These are phyloP conservation scores for Coix lacrymajobi DNA, from an alignment of 176 grass and related monocot species.

Conservation along the genomic window DNA sequence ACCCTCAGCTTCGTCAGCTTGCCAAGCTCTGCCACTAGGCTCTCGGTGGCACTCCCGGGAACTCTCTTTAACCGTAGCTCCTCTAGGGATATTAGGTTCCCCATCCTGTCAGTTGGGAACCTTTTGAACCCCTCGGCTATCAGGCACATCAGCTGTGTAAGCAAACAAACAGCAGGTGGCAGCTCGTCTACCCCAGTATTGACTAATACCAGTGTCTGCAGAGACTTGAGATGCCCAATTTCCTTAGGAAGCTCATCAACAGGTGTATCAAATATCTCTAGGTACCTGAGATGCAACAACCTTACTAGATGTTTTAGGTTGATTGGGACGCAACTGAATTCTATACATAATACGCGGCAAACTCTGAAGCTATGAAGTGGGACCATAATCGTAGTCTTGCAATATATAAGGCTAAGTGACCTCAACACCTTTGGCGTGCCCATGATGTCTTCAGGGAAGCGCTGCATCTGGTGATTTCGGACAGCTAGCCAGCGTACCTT, in stretches of 20 bases:
- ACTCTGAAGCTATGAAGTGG: neutral
- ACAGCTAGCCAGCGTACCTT: neutral
- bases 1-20: neutral
- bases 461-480: neutral
- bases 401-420: neutral
- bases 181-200: too few relatives aligned
- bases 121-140: neutral
- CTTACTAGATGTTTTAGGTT: neutral
- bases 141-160: too few relatives aligned
- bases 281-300: neutral
- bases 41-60: neutral
- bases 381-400: neutral
- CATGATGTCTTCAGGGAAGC: neutral
- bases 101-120: neutral
- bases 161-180: too few relatives aligned
- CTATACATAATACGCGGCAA: neutral
- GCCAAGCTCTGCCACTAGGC: neutral
- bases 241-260: neutral
- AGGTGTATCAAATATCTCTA: neutral
- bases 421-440: neutral
- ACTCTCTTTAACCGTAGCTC: accelerated
- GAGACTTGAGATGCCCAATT: neutral
- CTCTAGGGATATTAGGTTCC: neutral
- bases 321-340: accelerated
- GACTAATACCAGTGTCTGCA: neutral